Evolutionary conservation across 2,329 filamentous ascomycete species (phyloP).

Genomic region (Geosmithia flava): DNA sequence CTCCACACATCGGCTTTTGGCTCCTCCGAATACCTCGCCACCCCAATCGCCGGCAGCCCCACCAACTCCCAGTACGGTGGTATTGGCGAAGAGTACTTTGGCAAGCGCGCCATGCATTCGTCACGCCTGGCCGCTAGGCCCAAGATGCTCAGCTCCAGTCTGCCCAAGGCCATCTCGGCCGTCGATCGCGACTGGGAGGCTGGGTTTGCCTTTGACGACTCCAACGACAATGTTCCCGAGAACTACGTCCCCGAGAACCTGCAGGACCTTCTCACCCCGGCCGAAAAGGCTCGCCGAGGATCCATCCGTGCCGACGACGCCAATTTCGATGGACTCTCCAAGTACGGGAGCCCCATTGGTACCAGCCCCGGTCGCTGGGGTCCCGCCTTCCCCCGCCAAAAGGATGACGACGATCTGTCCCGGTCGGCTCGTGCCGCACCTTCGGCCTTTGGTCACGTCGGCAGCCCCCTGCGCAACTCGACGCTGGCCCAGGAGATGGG

Average conservation of each 20-base stretch:
- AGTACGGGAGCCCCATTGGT: conserved; percentile 49
- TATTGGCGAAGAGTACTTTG: conserved; percentile 46
- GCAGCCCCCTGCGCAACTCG: conserved; percentile 52
- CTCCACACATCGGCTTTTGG: conserved; percentile 58
- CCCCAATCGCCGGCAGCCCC: conserved; percentile 31
- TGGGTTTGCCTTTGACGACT: conserved; percentile 75
- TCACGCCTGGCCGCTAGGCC: conserved; percentile 51
- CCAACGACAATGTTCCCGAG: conserved; percentile 30
- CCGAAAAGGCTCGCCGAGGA: conserved; percentile 53
- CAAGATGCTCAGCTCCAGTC: conserved; percentile 55
- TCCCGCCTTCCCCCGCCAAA: conserved; percentile 45
- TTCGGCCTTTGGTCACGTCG: conserved; percentile 54
- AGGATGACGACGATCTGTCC: conserved; percentile 40
- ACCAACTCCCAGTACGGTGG: conserved; percentile 37
- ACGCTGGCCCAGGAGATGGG: conserved; percentile 43
- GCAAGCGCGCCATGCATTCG: conserved; percentile 61
- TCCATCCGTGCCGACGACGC: conserved; percentile 47
- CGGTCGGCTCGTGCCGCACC: conserved; percentile 21
- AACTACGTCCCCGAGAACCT: conserved; percentile 62
- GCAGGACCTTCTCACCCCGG: conserved; percentile 53
- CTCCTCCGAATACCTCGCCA: conserved; percentile 50
- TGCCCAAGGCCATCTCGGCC: conserved; percentile 45
- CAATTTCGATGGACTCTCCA: conserved; percentile 33
- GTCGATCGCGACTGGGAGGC: conserved; percentile 54
- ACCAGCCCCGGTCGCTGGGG: conserved; percentile 51